phyloP scores from a whole-genome alignment of 176 grass and related monocot species.

The Typha latifolia region DNA sequence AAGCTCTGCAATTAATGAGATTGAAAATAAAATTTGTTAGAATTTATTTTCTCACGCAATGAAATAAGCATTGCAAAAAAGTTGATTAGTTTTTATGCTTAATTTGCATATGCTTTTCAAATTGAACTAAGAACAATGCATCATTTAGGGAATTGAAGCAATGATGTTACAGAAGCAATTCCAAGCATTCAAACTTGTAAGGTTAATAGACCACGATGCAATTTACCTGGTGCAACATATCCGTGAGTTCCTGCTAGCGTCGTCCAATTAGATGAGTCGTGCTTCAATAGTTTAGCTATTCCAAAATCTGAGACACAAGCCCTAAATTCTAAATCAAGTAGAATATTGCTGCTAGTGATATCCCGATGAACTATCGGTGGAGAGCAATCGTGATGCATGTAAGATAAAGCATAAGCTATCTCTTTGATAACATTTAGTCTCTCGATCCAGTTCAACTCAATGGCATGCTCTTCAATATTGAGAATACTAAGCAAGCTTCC shows the following conservation, averaged over 20 bases:
- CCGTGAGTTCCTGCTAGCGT: slow-evolving; percentile 20
- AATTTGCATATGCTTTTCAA: too few species aligned
- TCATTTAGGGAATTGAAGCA: too few species aligned
- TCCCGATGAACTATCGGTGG: slow-evolving; percentile 22
- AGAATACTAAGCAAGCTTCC: too few species aligned
- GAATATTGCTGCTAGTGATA: not conserved
- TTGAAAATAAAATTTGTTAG: not conserved
- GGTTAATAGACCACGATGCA: not conserved
- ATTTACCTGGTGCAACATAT: slow-evolving; percentile 26
- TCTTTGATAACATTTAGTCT: too few species aligned
- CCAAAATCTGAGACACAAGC: slow-evolving; percentile 25
- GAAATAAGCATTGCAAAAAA: too few species aligned
- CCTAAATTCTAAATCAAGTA: slow-evolving; percentile 19
- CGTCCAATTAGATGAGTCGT: slow-evolving; percentile 16
- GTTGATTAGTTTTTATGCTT: too few species aligned
- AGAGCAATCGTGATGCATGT: slow-evolving; percentile 19
- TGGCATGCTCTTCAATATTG: too few species aligned
- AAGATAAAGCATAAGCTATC: slow-evolving; percentile 20
- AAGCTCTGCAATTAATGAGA: slow-evolving; percentile 1
- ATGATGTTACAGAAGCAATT: too few species aligned
- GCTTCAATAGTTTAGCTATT: slow-evolving; percentile 2
- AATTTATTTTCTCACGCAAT: too few species aligned
- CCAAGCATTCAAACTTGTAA: too few species aligned
- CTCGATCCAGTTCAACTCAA: too few species aligned
- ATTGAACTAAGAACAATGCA: too few species aligned